phyloP scores from a whole-genome alignment of 768 basidiomycete species.

The Macrolepiota dolichaula region DNA sequence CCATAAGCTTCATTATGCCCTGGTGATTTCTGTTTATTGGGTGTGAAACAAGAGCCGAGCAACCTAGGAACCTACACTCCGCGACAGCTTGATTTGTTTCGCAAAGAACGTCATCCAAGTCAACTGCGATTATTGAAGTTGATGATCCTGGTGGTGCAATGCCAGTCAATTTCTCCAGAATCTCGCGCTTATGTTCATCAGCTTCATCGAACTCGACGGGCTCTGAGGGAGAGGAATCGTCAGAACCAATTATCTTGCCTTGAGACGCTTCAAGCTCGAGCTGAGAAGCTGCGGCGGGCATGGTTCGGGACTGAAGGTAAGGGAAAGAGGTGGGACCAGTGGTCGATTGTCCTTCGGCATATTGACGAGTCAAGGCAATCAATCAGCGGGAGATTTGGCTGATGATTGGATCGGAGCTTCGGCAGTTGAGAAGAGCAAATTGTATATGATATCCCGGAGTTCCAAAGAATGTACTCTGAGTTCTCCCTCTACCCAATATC shows the following conservation, averaged over 20 bases:
- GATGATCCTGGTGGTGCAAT: slow-evolving; percentile 18
- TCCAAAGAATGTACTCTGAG: neutral
- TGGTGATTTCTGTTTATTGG: slow-evolving; percentile 18
- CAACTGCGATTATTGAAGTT: slow-evolving; percentile 53
- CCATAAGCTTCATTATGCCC: slow-evolving; percentile 67
- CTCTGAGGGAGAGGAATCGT: neutral
- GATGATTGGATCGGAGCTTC: neutral
- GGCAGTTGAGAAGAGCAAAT: neutral
- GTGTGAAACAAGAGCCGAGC: neutral
- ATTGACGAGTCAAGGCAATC: neutral
- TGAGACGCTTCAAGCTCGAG: slow-evolving; percentile 15
- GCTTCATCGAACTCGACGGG: neutral
- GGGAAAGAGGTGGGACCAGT: neutral
- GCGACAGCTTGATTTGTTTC: slow-evolving; percentile 58
- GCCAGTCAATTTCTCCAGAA: slow-evolving; percentile 13
- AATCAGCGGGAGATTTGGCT: neutral
- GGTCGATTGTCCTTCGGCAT: neutral
- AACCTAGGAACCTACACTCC: slow-evolving; percentile 41
- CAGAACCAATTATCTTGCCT: neutral
- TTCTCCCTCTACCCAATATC: neutral
- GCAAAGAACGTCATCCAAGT: slow-evolving; percentile 67
- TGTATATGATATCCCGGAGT: too few relatives aligned
- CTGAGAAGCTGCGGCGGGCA: slow-evolving; percentile 28
- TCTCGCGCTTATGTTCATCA: slow-evolving; percentile 10
- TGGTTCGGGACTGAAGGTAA: slow-evolving; percentile 9